Evolutionary conservation across 2,329 filamentous ascomycete species (phyloP), one percentile per base, ranked within the genome.

Genomic region (Myriosclerotinia scirpicola): DNA sequence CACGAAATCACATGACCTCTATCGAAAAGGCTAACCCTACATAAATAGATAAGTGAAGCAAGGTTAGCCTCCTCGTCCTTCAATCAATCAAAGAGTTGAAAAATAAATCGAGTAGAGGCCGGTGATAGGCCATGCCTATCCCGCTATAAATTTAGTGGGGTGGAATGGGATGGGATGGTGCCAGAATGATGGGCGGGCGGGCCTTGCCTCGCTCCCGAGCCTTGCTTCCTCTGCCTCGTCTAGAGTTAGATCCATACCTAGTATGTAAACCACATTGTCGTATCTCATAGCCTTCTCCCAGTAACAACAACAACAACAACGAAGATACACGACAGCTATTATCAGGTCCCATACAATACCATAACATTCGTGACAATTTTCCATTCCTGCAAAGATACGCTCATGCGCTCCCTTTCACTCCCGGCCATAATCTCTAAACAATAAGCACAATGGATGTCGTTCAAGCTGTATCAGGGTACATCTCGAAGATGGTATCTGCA

Each of bases 401-500:
- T 55, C 20, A 44, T 50, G 54, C 20, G 14, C 44, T 22, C 54
- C 17, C 50, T 34, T 34, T 38, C 30, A 53, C 20, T 64, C 22
- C 22, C 20, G 46, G 34, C 30, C 42, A 48, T 46, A 20, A 61
- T 42, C 38, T 30, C 44, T 54, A 26, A 59, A 59, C 9, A 52
- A 55, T 11, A 22, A 60, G 20, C 78, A 82, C 71, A 73, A 99
- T 99, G 95, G 95, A 99, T 77, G 88, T 98, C 75, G 91, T 96
- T 70, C 90, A 96, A 78, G 92, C 93, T 72, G 89, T 97, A 76
- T 90, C 93, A 74, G 91, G 92, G 80, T 99, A 99, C 83, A 90
- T 99, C 83, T 90, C 90, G 78, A 97, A 93, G 85, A 97, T 99
- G 87, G 89, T 98, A 78, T 90, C 92, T 71, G 87, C 87, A 71